Evolutionary conservation across 371 early-diverging fungal genomes (phyloP).

Genomic region (Rhizopus sp.): DNA sequence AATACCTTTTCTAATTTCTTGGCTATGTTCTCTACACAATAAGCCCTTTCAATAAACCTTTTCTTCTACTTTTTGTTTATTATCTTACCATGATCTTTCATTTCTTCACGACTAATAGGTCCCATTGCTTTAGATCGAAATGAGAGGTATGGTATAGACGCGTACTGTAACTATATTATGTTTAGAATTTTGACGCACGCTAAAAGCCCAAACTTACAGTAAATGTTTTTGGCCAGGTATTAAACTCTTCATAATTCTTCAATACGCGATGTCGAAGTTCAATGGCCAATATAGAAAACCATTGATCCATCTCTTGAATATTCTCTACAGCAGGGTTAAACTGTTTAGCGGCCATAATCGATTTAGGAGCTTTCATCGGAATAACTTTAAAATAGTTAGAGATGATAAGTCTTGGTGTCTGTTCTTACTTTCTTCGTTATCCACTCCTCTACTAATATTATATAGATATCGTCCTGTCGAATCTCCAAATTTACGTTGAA

Average conservation of each 20-base stretch:
- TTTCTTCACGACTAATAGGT: conserved; percentile 10
- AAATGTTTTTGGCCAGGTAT: conserved; percentile 57
- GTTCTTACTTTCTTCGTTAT: conserved; percentile 51
- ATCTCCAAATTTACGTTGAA: conserved; percentile 43
- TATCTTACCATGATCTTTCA: conserved; percentile 18
- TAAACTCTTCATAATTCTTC: conserved; percentile 51
- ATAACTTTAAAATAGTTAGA: conserved; percentile 29
- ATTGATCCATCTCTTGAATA: conserved; percentile 40
- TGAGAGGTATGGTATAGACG: conserved; percentile 3
- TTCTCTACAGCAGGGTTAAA: conserved; percentile 40
- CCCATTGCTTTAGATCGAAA: conserved; percentile 29
- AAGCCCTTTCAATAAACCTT: not conserved
- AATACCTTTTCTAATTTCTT: conserved; percentile 21
- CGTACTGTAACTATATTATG: conserved; percentile 12
- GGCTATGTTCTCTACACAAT: not conserved
- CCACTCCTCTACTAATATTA: conserved; percentile 66
- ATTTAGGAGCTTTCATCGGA: conserved; percentile 51
- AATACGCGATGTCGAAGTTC: conserved; percentile 60
- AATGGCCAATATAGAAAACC: conserved; percentile 57
- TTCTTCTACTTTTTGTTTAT: not conserved
- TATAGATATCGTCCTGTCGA: conserved; percentile 60
- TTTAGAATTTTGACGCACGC: not conserved
- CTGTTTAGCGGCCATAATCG: conserved; percentile 62
- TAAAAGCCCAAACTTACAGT: conserved; percentile 22
- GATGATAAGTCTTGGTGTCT: not conserved